Evolutionary conservation across 345 rosid genomes (phyloP).

Genomic region (Boechera stricta): DNA sequence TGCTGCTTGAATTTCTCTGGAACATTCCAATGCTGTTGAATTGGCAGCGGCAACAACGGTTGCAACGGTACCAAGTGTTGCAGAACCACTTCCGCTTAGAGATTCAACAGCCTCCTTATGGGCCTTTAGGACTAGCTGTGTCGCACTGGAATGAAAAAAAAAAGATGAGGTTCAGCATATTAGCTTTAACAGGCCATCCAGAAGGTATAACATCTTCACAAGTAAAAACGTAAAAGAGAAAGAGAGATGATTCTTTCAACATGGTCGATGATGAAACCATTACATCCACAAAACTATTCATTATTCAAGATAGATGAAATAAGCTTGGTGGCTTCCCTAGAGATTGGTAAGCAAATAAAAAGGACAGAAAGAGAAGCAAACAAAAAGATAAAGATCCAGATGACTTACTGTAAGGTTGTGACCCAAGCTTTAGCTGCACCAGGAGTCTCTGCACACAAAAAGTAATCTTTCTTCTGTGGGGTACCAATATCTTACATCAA

Average conservation of each 20-base stretch:
- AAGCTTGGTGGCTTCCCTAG: background rate
- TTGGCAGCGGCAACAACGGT: slow-evolving; percentile 97
- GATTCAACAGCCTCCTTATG: slow-evolving; percentile 97
- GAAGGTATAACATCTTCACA: background rate
- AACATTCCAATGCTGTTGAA: slow-evolving; percentile 91
- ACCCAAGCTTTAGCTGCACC: slow-evolving; percentile 99
- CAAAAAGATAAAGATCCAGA: slow-evolving; percentile 29
- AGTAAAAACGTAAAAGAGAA: background rate
- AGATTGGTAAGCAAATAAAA: background rate
- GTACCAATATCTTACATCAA: slow-evolving; percentile 79
- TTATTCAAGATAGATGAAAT: background rate
- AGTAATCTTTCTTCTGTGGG: slow-evolving; percentile 95
- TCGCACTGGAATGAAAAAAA: slow-evolving; percentile 56
- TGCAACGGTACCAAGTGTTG: slow-evolving; percentile 91
- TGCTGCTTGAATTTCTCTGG: slow-evolving; percentile 97
- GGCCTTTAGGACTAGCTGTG: slow-evolving; percentile 92
- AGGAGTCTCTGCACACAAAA: slow-evolving; percentile 96
- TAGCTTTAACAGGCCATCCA: background rate
- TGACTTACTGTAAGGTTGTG: slow-evolving; percentile 85
- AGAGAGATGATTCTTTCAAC: background rate
- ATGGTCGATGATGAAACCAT: background rate
- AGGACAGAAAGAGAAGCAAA: background rate
- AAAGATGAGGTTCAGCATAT: background rate
- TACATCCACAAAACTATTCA: background rate
- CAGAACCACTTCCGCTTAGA: slow-evolving; percentile 85